These are phyloP conservation scores for Bremia lactucae DNA, from an alignment of 352 stramenopile genomes.

Conservation along the genomic window DNA sequence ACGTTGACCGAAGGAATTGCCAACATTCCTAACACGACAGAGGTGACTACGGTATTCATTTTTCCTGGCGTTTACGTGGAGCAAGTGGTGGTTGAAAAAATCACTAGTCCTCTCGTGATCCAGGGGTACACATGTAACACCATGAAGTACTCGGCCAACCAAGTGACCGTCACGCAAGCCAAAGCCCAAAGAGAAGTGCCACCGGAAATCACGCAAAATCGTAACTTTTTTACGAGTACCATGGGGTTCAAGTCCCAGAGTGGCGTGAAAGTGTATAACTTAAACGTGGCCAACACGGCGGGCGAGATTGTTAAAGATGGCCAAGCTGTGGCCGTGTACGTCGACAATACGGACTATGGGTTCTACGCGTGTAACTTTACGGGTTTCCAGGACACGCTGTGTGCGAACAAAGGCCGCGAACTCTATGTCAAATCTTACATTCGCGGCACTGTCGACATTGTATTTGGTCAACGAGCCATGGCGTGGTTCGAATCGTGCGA, in stretches of 20 bases:
- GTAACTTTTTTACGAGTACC: not conserved
- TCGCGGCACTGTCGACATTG: slow-evolving; percentile 3
- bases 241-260: slow-evolving; percentile 1
- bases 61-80: slow-evolving; percentile 1
- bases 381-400: slow-evolving; percentile 5
- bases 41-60: slow-evolving; percentile 3
- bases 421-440: slow-evolving; percentile 3
- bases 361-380: slow-evolving; percentile 9
- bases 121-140: slow-evolving; percentile 2
- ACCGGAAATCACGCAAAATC: not conserved
- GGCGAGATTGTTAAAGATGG: not conserved
- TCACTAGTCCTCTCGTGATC: not conserved
- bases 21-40: slow-evolving; percentile 5
- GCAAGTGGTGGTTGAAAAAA: not conserved
- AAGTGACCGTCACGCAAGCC: slow-evolving; percentile 2
- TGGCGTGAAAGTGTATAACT: slow-evolving; percentile 8
- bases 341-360: slow-evolving; percentile 3
- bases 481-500: slow-evolving; percentile 3
- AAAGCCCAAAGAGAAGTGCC: slow-evolving; percentile 2
- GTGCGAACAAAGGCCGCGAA: slow-evolving; percentile 1
- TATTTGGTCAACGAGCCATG: slow-evolving; percentile 1
- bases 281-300: slow-evolving; percentile 11
- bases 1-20: slow-evolving; percentile 3
- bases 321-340: slow-evolving; percentile 5
- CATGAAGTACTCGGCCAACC: not conserved